Evolutionary conservation across 169 alveolate genomes (phyloP).

Genomic region (Amoebophrya sp.): DNA sequence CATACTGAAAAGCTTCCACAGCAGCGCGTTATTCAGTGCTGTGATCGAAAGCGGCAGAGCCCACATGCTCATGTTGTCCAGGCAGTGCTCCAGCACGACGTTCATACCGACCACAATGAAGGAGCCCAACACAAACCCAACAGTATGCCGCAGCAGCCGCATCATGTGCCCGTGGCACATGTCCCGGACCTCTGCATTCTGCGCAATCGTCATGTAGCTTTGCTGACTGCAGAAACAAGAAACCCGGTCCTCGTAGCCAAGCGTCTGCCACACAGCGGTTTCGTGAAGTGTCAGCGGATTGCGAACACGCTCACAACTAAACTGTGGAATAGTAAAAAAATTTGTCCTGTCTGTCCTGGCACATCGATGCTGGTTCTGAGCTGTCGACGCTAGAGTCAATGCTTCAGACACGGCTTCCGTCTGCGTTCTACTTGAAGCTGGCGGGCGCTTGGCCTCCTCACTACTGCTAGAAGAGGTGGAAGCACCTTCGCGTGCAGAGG

Average conservation of each 20-base stretch:
- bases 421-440: too few relatives aligned
- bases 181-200: not conserved
- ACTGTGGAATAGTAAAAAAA: not conserved
- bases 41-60: slow-evolving; percentile 2
- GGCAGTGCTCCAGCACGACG: slow-evolving; percentile 27
- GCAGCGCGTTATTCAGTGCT: not conserved
- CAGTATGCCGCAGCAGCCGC: not conserved
- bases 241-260: not conserved
- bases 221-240: not conserved
- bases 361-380: too few relatives aligned
- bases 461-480: too few relatives aligned
- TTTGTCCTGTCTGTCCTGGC: not conserved
- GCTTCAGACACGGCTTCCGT: too few relatives aligned
- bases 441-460: too few relatives aligned
- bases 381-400: too few relatives aligned
- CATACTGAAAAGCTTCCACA: not conserved
- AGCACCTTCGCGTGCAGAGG: too few relatives aligned
- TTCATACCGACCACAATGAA: slow-evolving; percentile 8
- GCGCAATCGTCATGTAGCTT: not conserved
- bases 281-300: too few relatives aligned
- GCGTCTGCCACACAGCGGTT: too few relatives aligned
- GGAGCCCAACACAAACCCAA: slow-evolving; percentile 11
- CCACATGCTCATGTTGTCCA: slow-evolving; percentile 16
- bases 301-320: too few relatives aligned
- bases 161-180: not conserved